These are phyloP conservation scores for Fraxinus excelsior DNA, from an alignment of 257 asterid species.

Conservation along the genomic window DNA sequence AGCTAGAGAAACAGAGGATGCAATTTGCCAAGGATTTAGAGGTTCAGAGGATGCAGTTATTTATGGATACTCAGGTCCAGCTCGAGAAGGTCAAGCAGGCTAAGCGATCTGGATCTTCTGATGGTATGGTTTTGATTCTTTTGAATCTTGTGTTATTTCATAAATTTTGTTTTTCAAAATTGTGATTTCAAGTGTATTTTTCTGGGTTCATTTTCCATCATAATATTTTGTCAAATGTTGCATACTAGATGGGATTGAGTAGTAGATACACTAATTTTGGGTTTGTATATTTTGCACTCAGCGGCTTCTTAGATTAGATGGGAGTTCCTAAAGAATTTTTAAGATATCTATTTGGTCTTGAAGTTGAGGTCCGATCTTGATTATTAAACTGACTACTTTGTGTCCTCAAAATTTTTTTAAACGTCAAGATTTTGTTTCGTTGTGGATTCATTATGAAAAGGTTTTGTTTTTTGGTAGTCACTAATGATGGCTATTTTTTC, in stretches of 20 bases:
- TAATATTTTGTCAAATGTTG: conserved; percentile 7
- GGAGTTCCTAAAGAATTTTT: background rate
- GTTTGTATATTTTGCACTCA: background rate
- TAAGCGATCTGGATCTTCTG: conserved; percentile 48
- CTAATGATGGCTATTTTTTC: background rate
- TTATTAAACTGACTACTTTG: background rate
- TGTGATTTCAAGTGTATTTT: background rate
- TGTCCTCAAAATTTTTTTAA: background rate
- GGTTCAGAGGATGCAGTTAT: conserved; percentile 74
- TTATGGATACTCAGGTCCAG: conserved; percentile 71
- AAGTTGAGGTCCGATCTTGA: background rate
- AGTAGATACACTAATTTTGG: background rate
- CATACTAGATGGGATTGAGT: conserved; percentile 1
- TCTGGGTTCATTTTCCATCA: background rate
- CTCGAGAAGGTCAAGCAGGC: conserved; percentile 55
- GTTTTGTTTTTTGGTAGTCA: background rate
- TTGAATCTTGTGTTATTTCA: background rate
- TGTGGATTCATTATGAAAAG: background rate
- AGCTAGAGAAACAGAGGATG: conserved; percentile 78
- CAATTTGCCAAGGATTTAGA: conserved; percentile 72
- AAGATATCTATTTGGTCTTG: background rate
- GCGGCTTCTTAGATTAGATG: background rate
- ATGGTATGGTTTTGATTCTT: conserved; percentile 31
- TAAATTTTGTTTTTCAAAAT: conserved; percentile 5
- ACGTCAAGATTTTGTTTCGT: background rate